Percentiles rank a stretch among this genome's conserved stretches.
phyloP scores from a whole-genome alignment of 805 yeast genomes.

The Candida pseudoglaebosa region DNA sequence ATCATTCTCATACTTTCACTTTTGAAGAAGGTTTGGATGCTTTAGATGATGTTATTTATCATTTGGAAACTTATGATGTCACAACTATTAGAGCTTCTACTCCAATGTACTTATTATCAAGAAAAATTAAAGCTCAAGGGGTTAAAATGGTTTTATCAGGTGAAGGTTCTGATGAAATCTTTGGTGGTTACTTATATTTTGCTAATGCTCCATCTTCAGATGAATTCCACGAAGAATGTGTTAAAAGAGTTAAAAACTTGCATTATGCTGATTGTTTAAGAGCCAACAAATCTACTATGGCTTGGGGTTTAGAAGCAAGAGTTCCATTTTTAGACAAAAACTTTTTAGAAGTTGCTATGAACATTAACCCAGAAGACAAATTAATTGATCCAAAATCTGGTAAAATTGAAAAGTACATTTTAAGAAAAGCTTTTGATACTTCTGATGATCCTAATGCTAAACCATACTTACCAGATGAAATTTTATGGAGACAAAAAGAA shows the following conservation, averaged over 20 bases:
- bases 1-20: constrained; percentile 97
- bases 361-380: constrained; percentile 91
- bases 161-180: constrained; percentile 98
- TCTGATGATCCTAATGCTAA: constrained; percentile 68
- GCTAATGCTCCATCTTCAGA: constrained; percentile 92
- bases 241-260: constrained; percentile 93
- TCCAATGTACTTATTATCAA: constrained; percentile 93
- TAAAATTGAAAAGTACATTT: constrained; percentile 87
- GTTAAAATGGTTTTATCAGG: constrained; percentile 99
- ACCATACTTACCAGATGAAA: constrained; percentile 94
- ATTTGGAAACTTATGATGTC: constrained; percentile 96
- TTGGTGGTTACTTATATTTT: constrained; percentile 97
- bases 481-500: constrained; percentile 99
- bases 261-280: constrained; percentile 96
- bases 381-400: constrained; percentile 69
- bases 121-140: constrained; percentile 99
- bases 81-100: constrained; percentile 99
- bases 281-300: constrained; percentile 99
- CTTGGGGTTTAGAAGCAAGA: constrained; percentile 99
- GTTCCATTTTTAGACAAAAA: constrained; percentile 97
- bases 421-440: constrained; percentile 97
- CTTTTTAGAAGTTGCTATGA: constrained; percentile 89
- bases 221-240: constrained; percentile 95
- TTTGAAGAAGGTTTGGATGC: constrained; percentile 96
- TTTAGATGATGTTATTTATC: constrained; percentile 87